Conservation (phyloP, 257 asterid genomes). For the Fraxinus americana region DNA sequence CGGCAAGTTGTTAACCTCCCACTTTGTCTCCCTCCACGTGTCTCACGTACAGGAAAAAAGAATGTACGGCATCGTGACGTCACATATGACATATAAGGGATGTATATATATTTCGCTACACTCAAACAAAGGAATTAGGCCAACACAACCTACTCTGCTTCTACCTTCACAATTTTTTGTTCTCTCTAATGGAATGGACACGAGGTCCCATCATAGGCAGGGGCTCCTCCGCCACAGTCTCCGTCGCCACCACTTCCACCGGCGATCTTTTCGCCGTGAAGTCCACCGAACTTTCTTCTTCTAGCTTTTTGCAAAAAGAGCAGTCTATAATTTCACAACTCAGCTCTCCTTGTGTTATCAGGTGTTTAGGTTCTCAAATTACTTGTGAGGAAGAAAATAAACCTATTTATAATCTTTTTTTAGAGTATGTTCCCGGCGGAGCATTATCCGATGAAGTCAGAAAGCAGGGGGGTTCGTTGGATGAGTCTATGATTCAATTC, state of each 20-base stretch:
- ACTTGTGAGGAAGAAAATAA: slow-evolving; percentile 31
- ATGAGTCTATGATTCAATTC: slow-evolving; percentile 40
- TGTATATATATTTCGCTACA: background rate
- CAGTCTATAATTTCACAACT: slow-evolving; percentile 52
- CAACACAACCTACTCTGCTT: slow-evolving; percentile 20
- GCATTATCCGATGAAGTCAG: slow-evolving; percentile 63
- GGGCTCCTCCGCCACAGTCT: slow-evolving; percentile 79
- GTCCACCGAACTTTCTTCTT: slow-evolving; percentile 48
- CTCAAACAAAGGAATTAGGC: slow-evolving; percentile 11
- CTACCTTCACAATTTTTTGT: background rate
- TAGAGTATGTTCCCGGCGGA: slow-evolving; percentile 79
- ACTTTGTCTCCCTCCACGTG: slow-evolving; percentile 48
- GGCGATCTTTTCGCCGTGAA: slow-evolving; percentile 76
- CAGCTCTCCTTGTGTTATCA: slow-evolving; percentile 57
- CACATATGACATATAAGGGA: slow-evolving; percentile 10
- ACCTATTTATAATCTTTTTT: slow-evolving; percentile 51
- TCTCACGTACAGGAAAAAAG: background rate
- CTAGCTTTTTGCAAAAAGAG: slow-evolving; percentile 53
- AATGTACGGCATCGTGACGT: slow-evolving; percentile 34
- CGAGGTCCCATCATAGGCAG: slow-evolving; percentile 76
- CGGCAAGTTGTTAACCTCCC: slow-evolving; percentile 22
- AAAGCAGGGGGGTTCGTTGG: slow-evolving; percentile 52
- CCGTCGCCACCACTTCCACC: slow-evolving; percentile 49
- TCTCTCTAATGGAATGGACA: slow-evolving; percentile 63
- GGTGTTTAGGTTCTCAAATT: slow-evolving; percentile 55